Evolutionary conservation across 2,329 filamentous ascomycete genomes (phyloP).

Genomic region (Aspergillus felis): DNA sequence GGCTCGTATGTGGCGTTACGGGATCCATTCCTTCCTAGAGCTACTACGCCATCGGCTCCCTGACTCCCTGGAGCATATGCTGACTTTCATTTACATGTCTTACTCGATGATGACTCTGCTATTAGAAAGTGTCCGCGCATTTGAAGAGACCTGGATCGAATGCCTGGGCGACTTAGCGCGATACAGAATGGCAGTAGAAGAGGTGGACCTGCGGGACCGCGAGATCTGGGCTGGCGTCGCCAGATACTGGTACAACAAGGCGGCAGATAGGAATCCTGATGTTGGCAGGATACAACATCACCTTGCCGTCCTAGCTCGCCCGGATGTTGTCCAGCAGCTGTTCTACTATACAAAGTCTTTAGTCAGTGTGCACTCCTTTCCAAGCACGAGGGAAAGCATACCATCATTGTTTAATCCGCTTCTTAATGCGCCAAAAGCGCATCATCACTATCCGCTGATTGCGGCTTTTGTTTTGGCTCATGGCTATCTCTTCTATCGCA

Average conservation of each 20-base stretch:
- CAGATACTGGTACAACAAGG: conserved; percentile 78
- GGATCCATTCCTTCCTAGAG: conserved; percentile 81
- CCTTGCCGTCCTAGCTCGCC: conserved; percentile 63
- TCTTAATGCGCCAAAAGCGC: conserved; percentile 37
- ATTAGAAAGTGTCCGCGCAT: conserved; percentile 77
- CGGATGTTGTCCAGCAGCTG: conserved; percentile 55
- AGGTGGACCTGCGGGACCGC: conserved; percentile 68
- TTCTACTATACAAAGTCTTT: conserved; percentile 59
- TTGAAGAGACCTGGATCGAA: conserved; percentile 89
- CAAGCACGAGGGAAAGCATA: conserved; percentile 54
- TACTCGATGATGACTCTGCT: conserved; percentile 88
- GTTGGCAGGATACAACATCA: conserved; percentile 85
- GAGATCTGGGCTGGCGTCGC: conserved; percentile 81
- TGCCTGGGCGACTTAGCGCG: conserved; percentile 82
- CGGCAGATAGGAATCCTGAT: conserved; percentile 69
- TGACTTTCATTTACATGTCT: conserved; percentile 81
- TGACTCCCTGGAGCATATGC: conserved; percentile 78
- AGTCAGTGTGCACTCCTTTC: conserved; percentile 52
- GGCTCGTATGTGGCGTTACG: conserved; percentile 88
- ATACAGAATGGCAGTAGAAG: conserved; percentile 89
- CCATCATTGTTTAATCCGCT: conserved; percentile 52
- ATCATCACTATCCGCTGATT: conserved; percentile 37
- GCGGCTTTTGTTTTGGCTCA: conserved; percentile 52
- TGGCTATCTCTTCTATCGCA: conserved; percentile 45
- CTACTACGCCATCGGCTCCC: conserved; percentile 71